phyloP scores from a whole-genome alignment of 441 rosid species.

The Rhodomyrtus psidioides region DNA sequence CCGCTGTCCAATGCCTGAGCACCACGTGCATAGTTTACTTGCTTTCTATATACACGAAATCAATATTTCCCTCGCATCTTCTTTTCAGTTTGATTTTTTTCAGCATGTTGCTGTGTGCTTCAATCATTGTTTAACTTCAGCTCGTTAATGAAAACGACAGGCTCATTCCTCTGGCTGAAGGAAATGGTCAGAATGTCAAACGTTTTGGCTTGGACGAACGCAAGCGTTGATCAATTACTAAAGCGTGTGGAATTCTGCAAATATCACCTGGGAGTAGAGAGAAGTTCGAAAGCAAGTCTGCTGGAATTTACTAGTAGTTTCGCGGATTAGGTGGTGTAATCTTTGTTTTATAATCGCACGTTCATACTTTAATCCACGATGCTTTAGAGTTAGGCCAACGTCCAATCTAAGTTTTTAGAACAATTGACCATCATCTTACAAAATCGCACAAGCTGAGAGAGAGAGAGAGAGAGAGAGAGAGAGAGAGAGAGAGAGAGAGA shows the following conservation, averaged over 20 bases:
- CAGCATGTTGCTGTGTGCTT: not conserved
- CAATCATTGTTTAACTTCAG: not conserved
- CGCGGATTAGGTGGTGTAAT: no score
- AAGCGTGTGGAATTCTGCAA: not conserved
- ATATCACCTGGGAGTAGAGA: not conserved
- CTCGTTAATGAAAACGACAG: not conserved
- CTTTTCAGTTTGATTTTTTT: not conserved
- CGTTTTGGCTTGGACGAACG: not conserved
- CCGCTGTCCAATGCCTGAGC: not conserved
- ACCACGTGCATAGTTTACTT: not conserved
- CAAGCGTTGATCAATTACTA: not conserved
- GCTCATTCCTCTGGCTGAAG: not conserved
- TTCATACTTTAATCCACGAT: no score
- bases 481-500: no score
- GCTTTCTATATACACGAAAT: not conserved
- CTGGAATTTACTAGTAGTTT: no score
- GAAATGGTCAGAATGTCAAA: not conserved
- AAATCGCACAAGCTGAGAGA: no score
- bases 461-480: no score
- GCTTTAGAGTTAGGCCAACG: no score
- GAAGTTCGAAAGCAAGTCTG: not conserved
- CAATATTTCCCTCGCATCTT: not conserved
- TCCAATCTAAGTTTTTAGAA: no score
- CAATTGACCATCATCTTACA: no score
- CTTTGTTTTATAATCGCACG: no score